Conservation (phyloP, 176 grass and related monocot species). For the Bromus sterilis region DNA sequence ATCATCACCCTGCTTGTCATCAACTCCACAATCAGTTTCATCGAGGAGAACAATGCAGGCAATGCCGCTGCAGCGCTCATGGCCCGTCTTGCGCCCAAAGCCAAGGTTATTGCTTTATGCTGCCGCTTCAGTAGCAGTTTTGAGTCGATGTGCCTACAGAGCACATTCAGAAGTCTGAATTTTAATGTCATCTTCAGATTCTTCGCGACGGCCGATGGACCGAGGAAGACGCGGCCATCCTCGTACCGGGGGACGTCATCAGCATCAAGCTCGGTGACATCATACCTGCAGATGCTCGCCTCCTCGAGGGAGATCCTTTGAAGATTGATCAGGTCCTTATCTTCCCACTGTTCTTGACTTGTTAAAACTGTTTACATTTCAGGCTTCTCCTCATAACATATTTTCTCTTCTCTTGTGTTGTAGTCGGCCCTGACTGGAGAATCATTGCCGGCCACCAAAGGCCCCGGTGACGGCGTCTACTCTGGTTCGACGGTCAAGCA, state of each 20-base stretch:
- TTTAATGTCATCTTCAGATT: constrained; percentile 11
- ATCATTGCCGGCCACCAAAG: constrained; percentile 67
- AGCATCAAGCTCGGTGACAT: constrained; percentile 81
- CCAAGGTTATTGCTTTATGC: constrained; percentile 33
- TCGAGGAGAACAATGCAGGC: constrained; percentile 75
- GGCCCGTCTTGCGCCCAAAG: constrained; percentile 67
- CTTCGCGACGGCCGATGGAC: constrained; percentile 56
- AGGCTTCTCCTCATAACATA: not conserved
- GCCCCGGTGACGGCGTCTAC: constrained; percentile 65
- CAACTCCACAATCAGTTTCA: constrained; percentile 71
- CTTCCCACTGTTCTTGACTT: not conserved
- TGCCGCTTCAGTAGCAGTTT: not conserved
- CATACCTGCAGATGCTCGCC: constrained; percentile 67
- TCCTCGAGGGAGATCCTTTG: constrained; percentile 74
- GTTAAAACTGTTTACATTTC: not conserved
- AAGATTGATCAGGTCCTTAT: constrained; percentile 69
- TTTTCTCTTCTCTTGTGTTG: not conserved
- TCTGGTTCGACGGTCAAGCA: constrained; percentile 80
- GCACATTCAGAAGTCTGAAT: not conserved
- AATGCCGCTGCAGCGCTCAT: constrained; percentile 73
- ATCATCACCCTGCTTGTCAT: constrained; percentile 70
- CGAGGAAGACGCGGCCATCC: constrained; percentile 60
- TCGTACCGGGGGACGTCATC: constrained; percentile 62
- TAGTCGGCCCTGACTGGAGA: constrained; percentile 71
- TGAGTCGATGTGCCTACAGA: not conserved